These are phyloP conservation scores for Termitomyces sp. DNA, from an alignment of 768 basidiomycete genomes.

Conservation along the genomic window DNA sequence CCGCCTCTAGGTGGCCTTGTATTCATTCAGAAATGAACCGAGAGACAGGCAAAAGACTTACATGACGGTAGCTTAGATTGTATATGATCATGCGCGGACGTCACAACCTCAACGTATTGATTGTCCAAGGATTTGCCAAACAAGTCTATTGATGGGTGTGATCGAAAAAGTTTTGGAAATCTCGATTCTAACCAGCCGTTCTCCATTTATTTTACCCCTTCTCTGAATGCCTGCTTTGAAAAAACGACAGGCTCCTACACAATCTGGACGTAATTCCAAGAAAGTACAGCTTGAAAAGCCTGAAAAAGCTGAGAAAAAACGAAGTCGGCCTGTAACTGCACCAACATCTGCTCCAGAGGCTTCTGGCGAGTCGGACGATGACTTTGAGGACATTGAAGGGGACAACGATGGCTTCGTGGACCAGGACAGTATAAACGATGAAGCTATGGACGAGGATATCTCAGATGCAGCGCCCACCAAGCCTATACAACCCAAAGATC, in stretches of 20 bases:
- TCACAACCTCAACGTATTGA: not conserved
- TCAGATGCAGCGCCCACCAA: slow-evolving; percentile 18
- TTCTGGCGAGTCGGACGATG: slow-evolving; percentile 40
- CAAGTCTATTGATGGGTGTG: not conserved
- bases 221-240: slow-evolving; percentile 36
- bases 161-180: slow-evolving; percentile 15
- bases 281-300: slow-evolving; percentile 44
- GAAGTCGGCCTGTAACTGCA: slow-evolving; percentile 59
- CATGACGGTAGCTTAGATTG: not conserved
- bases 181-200: not conserved
- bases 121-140: slow-evolving; percentile 8
- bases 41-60: not conserved
- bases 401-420: slow-evolving; percentile 28
- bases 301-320: slow-evolving; percentile 19
- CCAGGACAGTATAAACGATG: slow-evolving; percentile 31
- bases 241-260: slow-evolving; percentile 48
- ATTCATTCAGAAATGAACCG: not conserved
- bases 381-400: slow-evolving; percentile 31
- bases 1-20: slow-evolving; percentile 44
- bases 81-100: not conserved
- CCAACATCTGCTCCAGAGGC: slow-evolving; percentile 26
- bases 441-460: slow-evolving; percentile 27
- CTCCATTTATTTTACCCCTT: not conserved
- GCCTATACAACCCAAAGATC: slow-evolving; percentile 39
- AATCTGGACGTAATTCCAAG: slow-evolving; percentile 48